Conservation (phyloP, 306 rosid species). For the Trifolium dubium region DNA sequence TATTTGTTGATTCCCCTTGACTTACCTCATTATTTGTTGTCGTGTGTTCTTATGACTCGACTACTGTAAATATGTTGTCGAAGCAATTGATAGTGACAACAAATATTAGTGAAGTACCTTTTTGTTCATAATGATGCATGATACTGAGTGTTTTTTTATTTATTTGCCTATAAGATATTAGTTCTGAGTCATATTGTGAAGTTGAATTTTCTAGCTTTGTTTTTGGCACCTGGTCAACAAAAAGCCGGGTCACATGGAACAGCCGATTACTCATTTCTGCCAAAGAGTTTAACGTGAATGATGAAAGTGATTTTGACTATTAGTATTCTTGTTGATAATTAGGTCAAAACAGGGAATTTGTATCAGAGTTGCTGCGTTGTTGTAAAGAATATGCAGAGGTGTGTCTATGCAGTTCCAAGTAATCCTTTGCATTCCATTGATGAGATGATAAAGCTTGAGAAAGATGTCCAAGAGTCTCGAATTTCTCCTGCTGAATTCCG, state of each 20-base stretch:
- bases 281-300: slow-evolving; percentile 36
- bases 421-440: slow-evolving; percentile 52
- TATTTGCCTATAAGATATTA: background rate
- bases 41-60: background rate
- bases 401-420: slow-evolving; percentile 84
- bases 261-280: slow-evolving; percentile 8
- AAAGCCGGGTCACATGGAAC: slow-evolving; percentile 8
- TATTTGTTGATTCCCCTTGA: slow-evolving; percentile 4
- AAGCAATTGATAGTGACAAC: background rate
- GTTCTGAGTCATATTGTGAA: background rate
- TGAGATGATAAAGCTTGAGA: slow-evolving; percentile 70
- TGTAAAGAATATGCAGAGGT: slow-evolving; percentile 86
- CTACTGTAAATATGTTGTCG: background rate
- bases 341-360: slow-evolving; percentile 80
- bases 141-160: slow-evolving; percentile 3
- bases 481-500: slow-evolving; percentile 66
- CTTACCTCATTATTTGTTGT: background rate
- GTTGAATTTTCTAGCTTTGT: background rate
- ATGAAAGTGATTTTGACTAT: slow-evolving; percentile 27
- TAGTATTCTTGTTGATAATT: slow-evolving; percentile 41
- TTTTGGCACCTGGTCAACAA: background rate
- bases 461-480: slow-evolving; percentile 62
- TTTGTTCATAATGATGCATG: slow-evolving; percentile 4
- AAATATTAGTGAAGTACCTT: slow-evolving; percentile 1
- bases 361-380: slow-evolving; percentile 92